These are phyloP conservation scores for Lonicera japonica DNA, from an alignment of 129 eudicot species.

Conservation along the genomic window DNA sequence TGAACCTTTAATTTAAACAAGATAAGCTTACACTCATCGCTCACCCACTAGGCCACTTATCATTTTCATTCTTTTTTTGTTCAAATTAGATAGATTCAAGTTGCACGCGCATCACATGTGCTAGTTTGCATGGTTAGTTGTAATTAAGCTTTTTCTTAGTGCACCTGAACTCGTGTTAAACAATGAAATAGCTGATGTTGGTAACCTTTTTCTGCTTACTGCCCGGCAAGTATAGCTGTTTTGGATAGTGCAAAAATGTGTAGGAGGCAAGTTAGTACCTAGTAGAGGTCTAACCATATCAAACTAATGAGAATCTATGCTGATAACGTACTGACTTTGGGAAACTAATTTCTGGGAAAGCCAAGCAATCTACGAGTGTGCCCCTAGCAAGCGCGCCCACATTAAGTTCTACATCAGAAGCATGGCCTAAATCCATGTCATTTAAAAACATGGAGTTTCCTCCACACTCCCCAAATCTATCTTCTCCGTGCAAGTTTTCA, in stretches of 20 bases:
- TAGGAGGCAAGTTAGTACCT: conserved; percentile 4
- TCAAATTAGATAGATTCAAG: too few relatives aligned
- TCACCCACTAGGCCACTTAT: not conserved
- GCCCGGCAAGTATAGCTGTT: conserved; percentile 4
- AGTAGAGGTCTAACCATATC: not conserved
- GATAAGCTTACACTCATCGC: not conserved
- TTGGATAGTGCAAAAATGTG: not conserved
- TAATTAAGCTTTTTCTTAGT: not conserved
- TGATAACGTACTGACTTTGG: conserved; percentile 1
- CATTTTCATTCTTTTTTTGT: not conserved
- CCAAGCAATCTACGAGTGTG: conserved; percentile 23
- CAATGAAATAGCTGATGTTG: not conserved
- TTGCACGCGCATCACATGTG: too few relatives aligned
- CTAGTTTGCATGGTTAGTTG: not conserved
- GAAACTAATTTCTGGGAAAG: conserved; percentile 48
- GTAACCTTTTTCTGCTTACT: not conserved
- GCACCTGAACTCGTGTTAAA: not conserved
- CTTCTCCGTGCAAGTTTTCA: conserved; percentile 17
- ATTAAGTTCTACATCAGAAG: conserved; percentile 18
- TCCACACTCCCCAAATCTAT: conserved; percentile 16
- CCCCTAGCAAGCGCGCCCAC: conserved; percentile 1
- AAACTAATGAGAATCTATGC: not conserved
- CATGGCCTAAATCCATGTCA: conserved; percentile 21
- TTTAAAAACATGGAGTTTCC: conserved; percentile 18
- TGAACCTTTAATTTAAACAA: too few relatives aligned